Evolutionary conservation across 495 filamentous ascomycete species (phyloP).

Genomic region (Letharia lupina): DNA sequence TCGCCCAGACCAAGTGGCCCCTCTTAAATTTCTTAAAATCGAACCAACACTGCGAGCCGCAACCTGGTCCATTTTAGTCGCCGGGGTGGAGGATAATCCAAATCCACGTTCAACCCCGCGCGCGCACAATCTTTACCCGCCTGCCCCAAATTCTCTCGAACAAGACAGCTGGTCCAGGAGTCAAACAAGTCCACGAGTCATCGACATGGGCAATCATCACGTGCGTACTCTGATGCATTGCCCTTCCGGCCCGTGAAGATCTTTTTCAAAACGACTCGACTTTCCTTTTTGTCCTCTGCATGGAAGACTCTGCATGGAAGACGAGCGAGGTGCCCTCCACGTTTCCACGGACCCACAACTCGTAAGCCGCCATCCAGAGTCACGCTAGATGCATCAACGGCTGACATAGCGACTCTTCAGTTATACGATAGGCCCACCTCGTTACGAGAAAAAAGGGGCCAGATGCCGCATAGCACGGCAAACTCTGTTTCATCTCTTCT

Average conservation of each 20-base stretch:
- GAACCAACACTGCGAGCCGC: slow-evolving; percentile 24
- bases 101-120: slow-evolving; percentile 28
- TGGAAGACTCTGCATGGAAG: background rate
- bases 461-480: background rate
- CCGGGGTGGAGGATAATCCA: slow-evolving; percentile 16
- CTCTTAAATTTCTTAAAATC: background rate
- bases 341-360: slow-evolving; percentile 9
- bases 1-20: background rate
- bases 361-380: background rate
- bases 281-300: background rate
- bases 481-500: background rate
- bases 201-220: background rate
- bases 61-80: slow-evolving; percentile 24
- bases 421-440: background rate
- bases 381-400: background rate
- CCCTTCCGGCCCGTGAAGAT: background rate
- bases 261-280: background rate
- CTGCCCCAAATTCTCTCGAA: background rate
- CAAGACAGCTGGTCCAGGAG: background rate
- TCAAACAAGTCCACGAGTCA: background rate
- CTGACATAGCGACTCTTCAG: slow-evolving; percentile 10
- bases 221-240: background rate
- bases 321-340: slow-evolving; percentile 1
- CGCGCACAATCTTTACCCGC: background rate
- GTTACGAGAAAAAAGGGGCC: background rate